Evolutionary conservation across 1,284 basidiomycete genomes (phyloP).

Genomic region (Puccinia triticina): DNA sequence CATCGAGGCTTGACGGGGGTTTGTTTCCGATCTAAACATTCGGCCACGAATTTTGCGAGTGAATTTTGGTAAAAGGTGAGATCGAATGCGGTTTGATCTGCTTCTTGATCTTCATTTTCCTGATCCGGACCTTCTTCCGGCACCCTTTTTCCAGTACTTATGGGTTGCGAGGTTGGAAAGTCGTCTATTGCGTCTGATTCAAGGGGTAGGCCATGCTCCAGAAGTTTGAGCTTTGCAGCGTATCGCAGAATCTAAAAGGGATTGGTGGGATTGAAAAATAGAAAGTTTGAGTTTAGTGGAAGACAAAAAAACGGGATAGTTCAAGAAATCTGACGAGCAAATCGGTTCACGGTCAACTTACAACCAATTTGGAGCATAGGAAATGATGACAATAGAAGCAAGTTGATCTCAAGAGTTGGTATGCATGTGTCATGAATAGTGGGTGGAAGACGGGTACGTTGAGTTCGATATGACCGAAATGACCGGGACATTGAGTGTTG

Average conservation of each 20-base stretch:
- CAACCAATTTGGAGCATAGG: slow-evolving; percentile 76
- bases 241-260: slow-evolving; percentile 74
- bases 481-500: slow-evolving; percentile 93
- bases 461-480: slow-evolving; percentile 98
- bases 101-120: slow-evolving; percentile 60
- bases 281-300: neutral
- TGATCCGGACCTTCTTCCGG: slow-evolving; percentile 56
- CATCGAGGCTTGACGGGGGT: slow-evolving; percentile 53
- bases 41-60: slow-evolving; percentile 73
- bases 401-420: slow-evolving; percentile 81
- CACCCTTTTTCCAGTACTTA: slow-evolving; percentile 54
- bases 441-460: slow-evolving; percentile 95
- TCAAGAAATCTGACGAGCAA: neutral
- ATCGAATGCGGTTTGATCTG: slow-evolving; percentile 65
- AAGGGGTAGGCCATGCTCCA: slow-evolving; percentile 85
- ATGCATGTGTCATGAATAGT: slow-evolving; percentile 91
- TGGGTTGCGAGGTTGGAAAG: slow-evolving; percentile 50
- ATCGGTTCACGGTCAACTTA: slow-evolving; percentile 62
- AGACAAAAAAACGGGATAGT: slow-evolving; percentile 16
- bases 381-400: slow-evolving; percentile 96
- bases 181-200: slow-evolving; percentile 75
- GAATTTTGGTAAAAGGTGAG: slow-evolving; percentile 67
- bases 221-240: slow-evolving; percentile 80
- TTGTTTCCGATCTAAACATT: slow-evolving; percentile 66
- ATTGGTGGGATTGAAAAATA: slow-evolving; percentile 32